Evolutionary conservation across 768 basidiomycete species (phyloP).

Genomic region (Panaeolus cyanescens): DNA sequence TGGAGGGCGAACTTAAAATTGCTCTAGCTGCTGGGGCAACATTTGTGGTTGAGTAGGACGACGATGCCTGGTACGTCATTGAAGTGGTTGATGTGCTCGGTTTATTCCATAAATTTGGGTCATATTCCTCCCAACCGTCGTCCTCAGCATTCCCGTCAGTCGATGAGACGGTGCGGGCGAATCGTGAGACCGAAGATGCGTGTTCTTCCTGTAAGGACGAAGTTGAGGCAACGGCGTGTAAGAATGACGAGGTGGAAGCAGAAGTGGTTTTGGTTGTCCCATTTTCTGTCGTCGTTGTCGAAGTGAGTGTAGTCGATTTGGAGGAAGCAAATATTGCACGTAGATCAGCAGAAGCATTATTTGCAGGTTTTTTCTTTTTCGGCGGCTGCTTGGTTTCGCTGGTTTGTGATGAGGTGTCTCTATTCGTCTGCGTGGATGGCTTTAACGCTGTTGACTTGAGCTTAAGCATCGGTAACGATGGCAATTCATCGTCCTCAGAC

Average conservation of each 20-base stretch:
- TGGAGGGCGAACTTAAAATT: slow-evolving; percentile 12
- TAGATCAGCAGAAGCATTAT: neutral
- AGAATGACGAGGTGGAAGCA: neutral
- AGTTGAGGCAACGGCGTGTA: neutral
- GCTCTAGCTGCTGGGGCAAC: neutral
- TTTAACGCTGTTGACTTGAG: neutral
- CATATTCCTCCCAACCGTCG: neutral
- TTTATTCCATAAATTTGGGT: neutral
- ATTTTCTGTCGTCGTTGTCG: slow-evolving; percentile 2
- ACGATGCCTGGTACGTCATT: neutral
- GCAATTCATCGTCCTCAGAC: neutral
- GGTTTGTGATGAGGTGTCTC: neutral
- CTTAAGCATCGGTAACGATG: neutral
- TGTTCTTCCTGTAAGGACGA: neutral
- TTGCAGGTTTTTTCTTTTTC: slow-evolving; percentile 11
- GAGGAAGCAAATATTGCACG: slow-evolving; percentile 17
- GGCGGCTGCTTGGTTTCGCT: slow-evolving; percentile 18
- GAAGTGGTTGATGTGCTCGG: neutral
- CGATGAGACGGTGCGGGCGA: neutral
- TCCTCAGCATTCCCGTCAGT: neutral
- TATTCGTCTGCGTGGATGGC: neutral
- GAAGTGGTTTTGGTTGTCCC: neutral
- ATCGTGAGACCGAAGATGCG: neutral
- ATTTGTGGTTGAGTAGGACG: neutral
- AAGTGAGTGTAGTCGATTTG: neutral